Conservation (phyloP, 2,329 filamentous ascomycete genomes). For the Fusarium tjaetaba region DNA sequence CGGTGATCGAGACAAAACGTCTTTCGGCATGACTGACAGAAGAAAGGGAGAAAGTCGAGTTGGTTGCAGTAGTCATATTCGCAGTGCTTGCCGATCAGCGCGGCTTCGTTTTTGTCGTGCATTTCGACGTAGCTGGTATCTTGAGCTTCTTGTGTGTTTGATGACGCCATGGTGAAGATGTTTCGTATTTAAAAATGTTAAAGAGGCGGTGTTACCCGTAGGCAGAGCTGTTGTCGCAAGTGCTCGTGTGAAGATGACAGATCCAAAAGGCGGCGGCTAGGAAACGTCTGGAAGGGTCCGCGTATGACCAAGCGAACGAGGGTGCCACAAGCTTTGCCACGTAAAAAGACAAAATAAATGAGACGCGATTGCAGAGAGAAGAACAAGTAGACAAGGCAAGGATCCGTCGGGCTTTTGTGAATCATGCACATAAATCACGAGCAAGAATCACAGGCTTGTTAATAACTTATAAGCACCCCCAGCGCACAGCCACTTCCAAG, state of each 20-base stretch:
- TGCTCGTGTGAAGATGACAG: conserved; percentile 31
- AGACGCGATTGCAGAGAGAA: neutral
- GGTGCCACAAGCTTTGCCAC: conserved; percentile 4
- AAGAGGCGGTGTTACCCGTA: conserved; percentile 16
- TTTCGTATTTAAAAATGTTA: conserved; percentile 19
- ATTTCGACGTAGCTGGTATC: conserved; percentile 75
- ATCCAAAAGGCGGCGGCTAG: conserved; percentile 39
- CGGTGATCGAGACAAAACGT: conserved; percentile 96
- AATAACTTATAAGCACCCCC: neutral
- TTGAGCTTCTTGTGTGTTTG: conserved; percentile 53
- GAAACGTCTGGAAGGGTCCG: conserved; percentile 50
- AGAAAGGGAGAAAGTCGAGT: conserved; percentile 95
- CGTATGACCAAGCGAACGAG: conserved; percentile 38
- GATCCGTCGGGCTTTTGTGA: neutral
- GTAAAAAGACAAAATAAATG: neutral
- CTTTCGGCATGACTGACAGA: conserved; percentile 85
- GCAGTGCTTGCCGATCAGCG: conserved; percentile 90
- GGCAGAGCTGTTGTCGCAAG: conserved; percentile 46
- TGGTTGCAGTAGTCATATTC: conserved; percentile 91
- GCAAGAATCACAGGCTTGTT: conserved; percentile 3
- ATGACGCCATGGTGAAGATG: conserved; percentile 61
- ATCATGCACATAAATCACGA: neutral
- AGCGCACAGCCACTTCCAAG: conserved; percentile 28
- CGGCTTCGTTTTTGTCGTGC: conserved; percentile 77
- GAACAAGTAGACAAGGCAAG: neutral